Evolutionary conservation across 1,139 yeast genomes (phyloP), one percentile per base, ranked within the genome.

Genomic region (Yamadazyma pseudoaaseri): DNA sequence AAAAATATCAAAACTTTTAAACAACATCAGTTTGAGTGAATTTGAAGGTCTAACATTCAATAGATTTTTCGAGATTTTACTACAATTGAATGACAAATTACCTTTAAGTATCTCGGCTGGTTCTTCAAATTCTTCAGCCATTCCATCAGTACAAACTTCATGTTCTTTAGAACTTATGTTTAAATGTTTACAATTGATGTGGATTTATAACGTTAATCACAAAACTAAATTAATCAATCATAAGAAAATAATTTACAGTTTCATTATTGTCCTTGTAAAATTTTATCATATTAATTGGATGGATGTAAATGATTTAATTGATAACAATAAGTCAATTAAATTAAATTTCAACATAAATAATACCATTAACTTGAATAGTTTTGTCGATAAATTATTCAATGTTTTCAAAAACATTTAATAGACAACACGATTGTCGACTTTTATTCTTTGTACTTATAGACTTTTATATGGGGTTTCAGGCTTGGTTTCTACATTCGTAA

Each of bases 271-370:
- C 1, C 46, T 68, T 4, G 62, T 68, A 41, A 56, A 58, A 34
- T 66, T 54, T 43, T 67, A 69, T 44, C 76, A 70, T 47, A 58
- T 70, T 31, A 65, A 65, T 44, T 70, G 75, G 75, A 64, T 63
- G 45, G 54, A 55, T 36, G 56, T 46, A 34, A 47, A 46, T 20
- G 72, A 67, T 28, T 57, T 70, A 26, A 49, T 65, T 13, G 60
- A 51, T 30, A 33, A 36, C 13, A 67, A 67, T 41, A 62, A 56
- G 39, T 56, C 71, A 3, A 66, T 70, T 34, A 59, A 62, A 37
- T 50, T 70, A 33, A 70, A 69, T 44, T 58, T 65, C 36, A 50
- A 60, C 27, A 43, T 49, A 8, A 72, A 66, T 41, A 62, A 60
- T 35, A 40, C 44, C 18, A 44, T 49, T 14, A 68, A 68, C 44